A percentile compares a stretch with the other conserved stretches of the same genome.
Evolutionary conservation across 495 filamentous ascomycete genomes (phyloP).

Genomic region (Penicillium antarcticum): DNA sequence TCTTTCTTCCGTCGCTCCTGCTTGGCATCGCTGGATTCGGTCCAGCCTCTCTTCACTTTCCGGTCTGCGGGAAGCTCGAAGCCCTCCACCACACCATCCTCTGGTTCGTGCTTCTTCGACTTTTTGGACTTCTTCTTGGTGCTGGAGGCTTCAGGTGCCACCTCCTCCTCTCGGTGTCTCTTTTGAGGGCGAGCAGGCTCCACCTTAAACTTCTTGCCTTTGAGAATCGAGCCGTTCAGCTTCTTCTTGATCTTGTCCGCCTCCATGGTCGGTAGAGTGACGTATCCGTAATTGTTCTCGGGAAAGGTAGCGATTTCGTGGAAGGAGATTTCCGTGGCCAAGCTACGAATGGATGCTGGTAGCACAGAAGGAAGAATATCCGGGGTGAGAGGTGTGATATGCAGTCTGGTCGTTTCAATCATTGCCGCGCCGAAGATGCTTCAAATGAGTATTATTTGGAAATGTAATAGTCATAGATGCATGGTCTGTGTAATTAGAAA

Average conservation of each 20-base stretch:
- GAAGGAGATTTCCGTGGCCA: slow-evolving; percentile 78
- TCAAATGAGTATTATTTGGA: neutral
- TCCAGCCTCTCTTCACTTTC: slow-evolving; percentile 90
- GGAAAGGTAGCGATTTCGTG: slow-evolving; percentile 82
- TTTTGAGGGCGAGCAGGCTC: slow-evolving; percentile 69
- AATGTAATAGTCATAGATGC: neutral
- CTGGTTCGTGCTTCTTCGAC: slow-evolving; percentile 57
- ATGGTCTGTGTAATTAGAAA: neutral
- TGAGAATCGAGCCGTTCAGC: slow-evolving; percentile 83
- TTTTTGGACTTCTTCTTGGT: slow-evolving; percentile 55
- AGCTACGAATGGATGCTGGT: slow-evolving; percentile 59
- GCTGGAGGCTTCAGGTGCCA: slow-evolving; percentile 11
- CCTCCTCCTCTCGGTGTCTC: slow-evolving; percentile 33
- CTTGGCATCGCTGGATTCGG: slow-evolving; percentile 54
- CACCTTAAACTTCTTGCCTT: slow-evolving; percentile 78
- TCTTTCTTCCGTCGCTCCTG: slow-evolving; percentile 47
- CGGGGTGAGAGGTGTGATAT: slow-evolving; percentile 80
- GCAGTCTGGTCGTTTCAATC: slow-evolving; percentile 56
- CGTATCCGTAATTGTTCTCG: slow-evolving; percentile 83
- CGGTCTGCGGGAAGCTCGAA: slow-evolving; percentile 68
- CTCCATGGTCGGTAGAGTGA: slow-evolving; percentile 75
- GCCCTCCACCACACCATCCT: slow-evolving; percentile 62
- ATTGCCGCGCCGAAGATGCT: slow-evolving; percentile 15
- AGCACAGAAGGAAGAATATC: slow-evolving; percentile 67
- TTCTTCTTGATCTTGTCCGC: slow-evolving; percentile 89